These are phyloP conservation scores for Hanseniaspora mollemarum DNA, from an alignment of 805 yeast genomes.

Conservation along the genomic window DNA sequence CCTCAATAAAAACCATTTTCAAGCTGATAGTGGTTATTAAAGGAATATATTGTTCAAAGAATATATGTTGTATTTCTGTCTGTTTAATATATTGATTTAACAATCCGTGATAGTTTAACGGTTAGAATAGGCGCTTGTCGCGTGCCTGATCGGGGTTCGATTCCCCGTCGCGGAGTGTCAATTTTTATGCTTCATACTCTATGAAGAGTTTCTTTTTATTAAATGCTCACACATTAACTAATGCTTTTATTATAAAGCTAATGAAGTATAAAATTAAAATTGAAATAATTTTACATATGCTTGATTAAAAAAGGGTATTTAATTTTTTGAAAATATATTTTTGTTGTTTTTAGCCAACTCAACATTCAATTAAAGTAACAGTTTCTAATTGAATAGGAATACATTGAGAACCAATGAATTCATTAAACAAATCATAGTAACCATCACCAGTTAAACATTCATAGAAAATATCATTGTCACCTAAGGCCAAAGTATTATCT, in stretches of 20 bases:
- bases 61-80: too few relatives aligned
- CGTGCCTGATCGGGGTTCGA: conserved; percentile 19
- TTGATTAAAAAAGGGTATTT: background rate
- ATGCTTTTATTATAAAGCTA: too few relatives aligned
- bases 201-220: background rate
- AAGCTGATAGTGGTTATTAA: too few relatives aligned
- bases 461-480: conserved; percentile 39
- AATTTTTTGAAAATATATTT: background rate
- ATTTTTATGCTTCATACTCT: conserved; percentile 3
- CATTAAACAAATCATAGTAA: conserved; percentile 49
- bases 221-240: too few relatives aligned
- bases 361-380: conserved; percentile 39
- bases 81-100: conserved; percentile 4
- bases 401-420: conserved; percentile 40
- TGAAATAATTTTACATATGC: too few relatives aligned
- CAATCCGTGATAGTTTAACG: conserved; percentile 19
- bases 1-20: too few relatives aligned
- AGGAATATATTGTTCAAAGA: too few relatives aligned
- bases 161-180: conserved; percentile 19
- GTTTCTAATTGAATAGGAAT: conserved; percentile 38
- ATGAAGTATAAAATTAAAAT: background rate
- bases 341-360: background rate
- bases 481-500: conserved; percentile 42
- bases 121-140: conserved; percentile 19
- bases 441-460: conserved; percentile 45